Percentiles rank a stretch among this genome's conserved stretches.
Conservation (phyloP, 176 grass and related monocot species). For the Eragrostis nindensis region DNA sequence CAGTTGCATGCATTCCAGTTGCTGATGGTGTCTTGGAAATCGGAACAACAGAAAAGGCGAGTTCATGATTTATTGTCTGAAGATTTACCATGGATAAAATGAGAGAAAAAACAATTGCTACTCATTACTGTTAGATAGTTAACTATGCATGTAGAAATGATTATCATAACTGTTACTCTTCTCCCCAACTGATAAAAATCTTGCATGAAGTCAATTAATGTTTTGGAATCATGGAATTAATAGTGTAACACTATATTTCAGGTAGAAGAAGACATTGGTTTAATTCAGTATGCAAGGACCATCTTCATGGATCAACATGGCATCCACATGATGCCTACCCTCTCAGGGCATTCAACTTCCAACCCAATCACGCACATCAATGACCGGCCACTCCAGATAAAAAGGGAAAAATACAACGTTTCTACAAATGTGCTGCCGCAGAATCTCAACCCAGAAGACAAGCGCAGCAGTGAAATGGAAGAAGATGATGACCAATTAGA, state of each 20-base stretch:
- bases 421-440: slow-evolving; percentile 11
- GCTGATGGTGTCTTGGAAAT: slow-evolving; percentile 78
- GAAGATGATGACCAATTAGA: slow-evolving; percentile 15
- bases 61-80: neutral
- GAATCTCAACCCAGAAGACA: neutral
- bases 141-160: neutral
- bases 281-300: slow-evolving; percentile 65
- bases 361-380: slow-evolving; percentile 48
- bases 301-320: slow-evolving; percentile 67
- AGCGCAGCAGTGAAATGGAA: neutral
- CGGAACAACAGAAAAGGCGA: slow-evolving; percentile 70
- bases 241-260: slow-evolving; percentile 35
- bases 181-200: neutral
- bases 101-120: no score
- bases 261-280: slow-evolving; percentile 71
- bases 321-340: slow-evolving; percentile 48
- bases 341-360: slow-evolving; percentile 82
- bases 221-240: neutral
- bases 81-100: neutral
- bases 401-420: neutral
- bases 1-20: slow-evolving; percentile 76
- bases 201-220: neutral
- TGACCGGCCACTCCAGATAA: slow-evolving; percentile 14
- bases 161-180: neutral
- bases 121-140: neutral